Conservation (phyloP, 1,139 yeast genomes). For the Protomyces lactucae-debilis region DNA sequence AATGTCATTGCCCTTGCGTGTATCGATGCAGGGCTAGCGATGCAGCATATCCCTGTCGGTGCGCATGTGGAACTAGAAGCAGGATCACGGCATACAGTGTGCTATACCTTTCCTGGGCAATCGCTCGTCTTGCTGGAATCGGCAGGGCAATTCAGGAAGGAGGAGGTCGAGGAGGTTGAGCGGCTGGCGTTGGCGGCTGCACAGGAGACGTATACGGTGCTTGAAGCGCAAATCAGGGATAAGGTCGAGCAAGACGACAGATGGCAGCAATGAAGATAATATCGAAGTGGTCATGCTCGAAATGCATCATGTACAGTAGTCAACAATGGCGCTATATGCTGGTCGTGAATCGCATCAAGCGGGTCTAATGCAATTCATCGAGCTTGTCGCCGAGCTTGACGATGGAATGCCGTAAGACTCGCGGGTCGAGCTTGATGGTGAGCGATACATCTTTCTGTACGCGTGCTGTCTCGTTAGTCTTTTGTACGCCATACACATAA, state of each 20-base stretch:
- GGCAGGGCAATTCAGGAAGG: not conserved
- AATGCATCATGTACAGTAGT: not conserved
- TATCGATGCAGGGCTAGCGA: slow-evolving; percentile 70
- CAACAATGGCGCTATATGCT: not conserved
- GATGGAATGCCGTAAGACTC: slow-evolving; percentile 19
- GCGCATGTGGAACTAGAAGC: not conserved
- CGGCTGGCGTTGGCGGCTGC: not conserved
- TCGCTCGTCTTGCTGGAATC: slow-evolving; percentile 18
- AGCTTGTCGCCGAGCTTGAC: slow-evolving; percentile 23
- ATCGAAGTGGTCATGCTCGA: not conserved
- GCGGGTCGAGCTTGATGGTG: slow-evolving; percentile 21
- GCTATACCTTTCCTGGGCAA: slow-evolving; percentile 7
- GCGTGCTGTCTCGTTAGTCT: slow-evolving; percentile 1
- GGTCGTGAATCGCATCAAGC: not conserved
- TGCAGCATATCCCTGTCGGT: slow-evolving; percentile 40
- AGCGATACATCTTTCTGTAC: slow-evolving; percentile 15
- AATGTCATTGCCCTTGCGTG: slow-evolving; percentile 71
- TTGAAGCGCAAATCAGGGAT: not conserved
- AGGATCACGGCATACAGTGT: slow-evolving; percentile 3
- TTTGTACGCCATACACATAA: not conserved
- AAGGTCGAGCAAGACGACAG: slow-evolving; percentile 3
- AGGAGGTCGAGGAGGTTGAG: not conserved
- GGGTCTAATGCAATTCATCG: slow-evolving; percentile 4
- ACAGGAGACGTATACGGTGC: not conserved
- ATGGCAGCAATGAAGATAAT: not conserved